Evolutionary conservation across 176 grass and related monocot species (phyloP), one percentile per base, ranked within the genome.

Genomic region (Tillandsia leiboldiana): DNA sequence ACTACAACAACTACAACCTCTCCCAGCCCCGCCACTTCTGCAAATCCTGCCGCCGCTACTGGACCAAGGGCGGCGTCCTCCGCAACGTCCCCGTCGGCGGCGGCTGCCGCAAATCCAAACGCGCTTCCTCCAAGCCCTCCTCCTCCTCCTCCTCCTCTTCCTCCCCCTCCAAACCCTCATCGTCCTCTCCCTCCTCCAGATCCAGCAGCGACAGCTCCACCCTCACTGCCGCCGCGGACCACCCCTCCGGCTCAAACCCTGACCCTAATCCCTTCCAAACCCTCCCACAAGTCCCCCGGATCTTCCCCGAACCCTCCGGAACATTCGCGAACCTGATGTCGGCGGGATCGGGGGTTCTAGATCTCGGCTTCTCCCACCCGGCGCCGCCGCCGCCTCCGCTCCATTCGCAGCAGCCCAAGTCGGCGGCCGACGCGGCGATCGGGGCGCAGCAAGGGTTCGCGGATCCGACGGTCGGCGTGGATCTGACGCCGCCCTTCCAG

Each of bases 1-100:
- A 96, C 83, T 96, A 87, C 92, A 96, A 96, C 86, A 96, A 92
- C 79, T 92, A 96, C 88, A 96, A 90, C 78, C 75, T 79, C 4
- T 47, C 81, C 5, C 87, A 91, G 80, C 87, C 87, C 12, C 87
- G 87, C n/a, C 50, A 91, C 77, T 83, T 83, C 77, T 91, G 87
- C 83, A 75, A 72, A 53, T 57, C 59, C 23, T 91, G 87, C 77
- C 87, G 83, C 50, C 87, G 87, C 49, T 86, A 86, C 87, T 90
- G 87, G 87, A 90, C 87, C 51, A 85, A 82, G 50, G 87, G 87
- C 5, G 87, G 87, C 51, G 70, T 73, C 22, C 80, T 90, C 24
- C 87, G 87, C 80, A 86, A 90, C 76, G 52, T 90, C 67, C 87
- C 87, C 33, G 75, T 90, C 49, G 83, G 87, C 62, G 87, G 83